Percentiles rank a stretch among this genome's conserved stretches.
Evolutionary conservation across 805 yeast genomes (phyloP).

Genomic region (Tetrapisispora phaffii): DNA sequence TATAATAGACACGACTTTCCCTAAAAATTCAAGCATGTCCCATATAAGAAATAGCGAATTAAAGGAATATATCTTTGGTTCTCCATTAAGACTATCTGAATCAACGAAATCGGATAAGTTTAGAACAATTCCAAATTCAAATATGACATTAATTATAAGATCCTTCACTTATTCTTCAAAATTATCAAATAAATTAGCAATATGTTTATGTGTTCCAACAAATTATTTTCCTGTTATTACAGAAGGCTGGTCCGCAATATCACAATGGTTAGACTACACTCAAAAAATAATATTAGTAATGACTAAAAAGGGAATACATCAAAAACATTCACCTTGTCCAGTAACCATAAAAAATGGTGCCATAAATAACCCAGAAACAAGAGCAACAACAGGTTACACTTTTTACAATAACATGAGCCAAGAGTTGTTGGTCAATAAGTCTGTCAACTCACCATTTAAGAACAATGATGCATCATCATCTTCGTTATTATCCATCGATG

Average conservation of each 20-base stretch:
- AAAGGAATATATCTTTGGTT: conserved; percentile 34
- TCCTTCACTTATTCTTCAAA: conserved; percentile 20
- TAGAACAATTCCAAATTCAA: conserved; percentile 22
- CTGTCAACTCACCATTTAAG: not conserved
- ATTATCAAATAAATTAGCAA: conserved; percentile 24
- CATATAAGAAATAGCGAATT: conserved; percentile 27
- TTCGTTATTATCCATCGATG: conserved; percentile 3
- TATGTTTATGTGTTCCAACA: conserved; percentile 27
- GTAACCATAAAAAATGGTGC: not conserved
- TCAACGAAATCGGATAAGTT: conserved; percentile 23
- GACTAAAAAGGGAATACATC: not conserved
- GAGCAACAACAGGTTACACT: not conserved
- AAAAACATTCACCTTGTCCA: not conserved
- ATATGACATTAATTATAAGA: conserved; percentile 28
- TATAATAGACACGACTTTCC: conserved; percentile 26
- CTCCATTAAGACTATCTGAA: conserved; percentile 28
- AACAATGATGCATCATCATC: not conserved
- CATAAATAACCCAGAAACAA: not conserved
- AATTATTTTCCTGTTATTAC: conserved; percentile 22
- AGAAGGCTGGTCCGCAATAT: conserved; percentile 28
- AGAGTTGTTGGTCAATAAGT: not conserved
- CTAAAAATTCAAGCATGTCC: conserved; percentile 15
- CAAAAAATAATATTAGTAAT: conserved; percentile 16
- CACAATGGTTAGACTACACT: conserved; percentile 23
- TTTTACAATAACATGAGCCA: too few relatives aligned